These are phyloP conservation scores for Acanthamoeba castellanii DNA, from an alignment of 208 protist species.

Conservation along the genomic window DNA sequence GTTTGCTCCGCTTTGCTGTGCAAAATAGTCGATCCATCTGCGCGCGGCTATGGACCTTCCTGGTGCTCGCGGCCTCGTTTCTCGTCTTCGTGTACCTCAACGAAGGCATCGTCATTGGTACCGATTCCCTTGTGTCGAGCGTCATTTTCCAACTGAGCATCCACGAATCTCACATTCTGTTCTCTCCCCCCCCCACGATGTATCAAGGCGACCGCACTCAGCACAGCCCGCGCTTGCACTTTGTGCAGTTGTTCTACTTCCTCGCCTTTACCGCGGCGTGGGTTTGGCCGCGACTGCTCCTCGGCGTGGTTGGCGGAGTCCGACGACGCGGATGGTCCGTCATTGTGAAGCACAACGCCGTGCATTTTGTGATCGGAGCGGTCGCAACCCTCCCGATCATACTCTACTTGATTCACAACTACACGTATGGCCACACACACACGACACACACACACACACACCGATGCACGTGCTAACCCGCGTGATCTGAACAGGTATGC, in stretches of 20 bases:
- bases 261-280: background rate
- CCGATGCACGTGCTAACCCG: too few species aligned
- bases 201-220: conserved; percentile 22
- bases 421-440: background rate
- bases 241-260: conserved; percentile 63
- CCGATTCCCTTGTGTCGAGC: background rate
- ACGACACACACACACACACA: background rate
- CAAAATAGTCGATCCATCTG: background rate
- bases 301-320: background rate
- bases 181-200: background rate
- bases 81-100: conserved; percentile 33
- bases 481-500: background rate
- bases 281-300: background rate
- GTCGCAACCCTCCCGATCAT: background rate
- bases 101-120: conserved; percentile 52
- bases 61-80: background rate
- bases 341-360: background rate
- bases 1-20: background rate
- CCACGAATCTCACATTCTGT: background rate
- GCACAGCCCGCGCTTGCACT: background rate
- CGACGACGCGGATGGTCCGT: background rate
- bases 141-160: background rate
- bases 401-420: conserved; percentile 50
- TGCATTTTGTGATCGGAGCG: background rate
- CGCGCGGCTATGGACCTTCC: background rate